These are phyloP conservation scores for Stevia rebaudiana DNA, from an alignment of 140 eudicot genomes.

Conservation along the genomic window DNA sequence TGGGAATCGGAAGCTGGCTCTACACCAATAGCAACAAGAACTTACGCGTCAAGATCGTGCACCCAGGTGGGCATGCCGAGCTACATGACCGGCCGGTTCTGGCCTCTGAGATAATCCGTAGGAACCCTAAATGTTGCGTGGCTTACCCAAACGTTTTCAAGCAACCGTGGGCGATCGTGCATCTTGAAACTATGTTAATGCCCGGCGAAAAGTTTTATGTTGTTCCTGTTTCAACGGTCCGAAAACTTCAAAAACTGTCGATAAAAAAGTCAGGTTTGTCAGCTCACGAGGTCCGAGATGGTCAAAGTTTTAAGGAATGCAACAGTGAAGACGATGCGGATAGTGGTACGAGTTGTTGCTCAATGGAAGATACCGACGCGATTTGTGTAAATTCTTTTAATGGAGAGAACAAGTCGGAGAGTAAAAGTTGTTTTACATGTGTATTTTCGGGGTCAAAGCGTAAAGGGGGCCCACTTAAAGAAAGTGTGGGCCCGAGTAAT, in stretches of 20 bases:
- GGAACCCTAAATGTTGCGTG: conserved; percentile 62
- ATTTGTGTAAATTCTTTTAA: conserved; percentile 21
- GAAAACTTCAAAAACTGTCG: conserved; percentile 43
- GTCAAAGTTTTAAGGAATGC: neutral
- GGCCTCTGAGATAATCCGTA: conserved; percentile 45
- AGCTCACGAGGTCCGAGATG: conserved; percentile 1
- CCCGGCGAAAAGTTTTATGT: conserved; percentile 64
- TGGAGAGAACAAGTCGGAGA: conserved; percentile 5
- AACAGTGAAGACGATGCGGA: conserved; percentile 4
- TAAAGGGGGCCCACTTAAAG: conserved; percentile 16
- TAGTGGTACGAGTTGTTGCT: conserved; percentile 26
- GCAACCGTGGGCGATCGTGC: conserved; percentile 63
- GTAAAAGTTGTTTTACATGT: conserved; percentile 31
- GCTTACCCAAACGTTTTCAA: conserved; percentile 66
- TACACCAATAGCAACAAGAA: conserved; percentile 49
- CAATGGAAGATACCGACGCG: conserved; percentile 17
- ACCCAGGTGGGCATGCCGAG: conserved; percentile 74
- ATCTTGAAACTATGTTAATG: conserved; percentile 48
- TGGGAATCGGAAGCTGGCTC: conserved; percentile 58
- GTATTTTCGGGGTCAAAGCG: conserved; percentile 19
- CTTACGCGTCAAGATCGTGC: conserved; percentile 54
- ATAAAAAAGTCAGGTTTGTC: conserved; percentile 23
- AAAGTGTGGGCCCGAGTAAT: neutral
- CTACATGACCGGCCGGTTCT: conserved; percentile 58
- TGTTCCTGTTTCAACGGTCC: conserved; percentile 47